Conservation (phyloP, 495 filamentous ascomycete species). For the Daldinia loculata region DNA sequence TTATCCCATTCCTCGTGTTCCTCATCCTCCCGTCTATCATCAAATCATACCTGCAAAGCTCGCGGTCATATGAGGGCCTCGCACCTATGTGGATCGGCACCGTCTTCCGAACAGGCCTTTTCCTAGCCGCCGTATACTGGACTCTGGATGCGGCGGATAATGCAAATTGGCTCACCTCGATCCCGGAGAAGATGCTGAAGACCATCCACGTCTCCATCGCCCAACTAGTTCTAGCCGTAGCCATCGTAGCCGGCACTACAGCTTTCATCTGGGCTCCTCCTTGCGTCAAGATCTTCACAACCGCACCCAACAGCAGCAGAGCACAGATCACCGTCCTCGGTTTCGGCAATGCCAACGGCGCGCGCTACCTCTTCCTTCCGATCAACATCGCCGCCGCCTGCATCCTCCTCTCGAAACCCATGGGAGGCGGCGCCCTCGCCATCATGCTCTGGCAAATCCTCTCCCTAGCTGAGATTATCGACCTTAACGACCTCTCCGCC, state of each 20-base stretch:
- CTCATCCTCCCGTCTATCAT: conserved; percentile 80
- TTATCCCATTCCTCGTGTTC: conserved; percentile 77
- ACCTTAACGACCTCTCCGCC: conserved; percentile 72
- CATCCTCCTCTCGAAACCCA: conserved; percentile 88
- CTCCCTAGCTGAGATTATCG: conserved; percentile 85
- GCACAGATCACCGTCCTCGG: conserved; percentile 78
- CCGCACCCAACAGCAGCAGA: conserved; percentile 48
- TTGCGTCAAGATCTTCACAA: conserved; percentile 68
- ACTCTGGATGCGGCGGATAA: conserved; percentile 89
- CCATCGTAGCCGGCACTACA: conserved; percentile 70
- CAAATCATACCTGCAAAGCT: conserved; percentile 76
- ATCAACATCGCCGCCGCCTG: conserved; percentile 77
- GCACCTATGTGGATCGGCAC: conserved; percentile 84
- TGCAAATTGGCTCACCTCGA: conserved; percentile 76
- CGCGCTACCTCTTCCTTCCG: conserved; percentile 86
- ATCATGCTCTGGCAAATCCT: conserved; percentile 86
- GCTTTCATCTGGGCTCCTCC: conserved; percentile 80
- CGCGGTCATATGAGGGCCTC: conserved; percentile 84
- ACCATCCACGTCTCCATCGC: conserved; percentile 76
- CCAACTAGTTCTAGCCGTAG: conserved; percentile 76
- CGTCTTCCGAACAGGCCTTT: conserved; percentile 77
- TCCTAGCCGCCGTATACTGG: conserved; percentile 86
- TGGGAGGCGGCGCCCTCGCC: conserved; percentile 86
- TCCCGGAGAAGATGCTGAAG: conserved; percentile 69
- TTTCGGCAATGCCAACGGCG: conserved; percentile 90